Conservation (phyloP, 2,329 filamentous ascomycete genomes). For the Sclerotinia borealis region DNA sequence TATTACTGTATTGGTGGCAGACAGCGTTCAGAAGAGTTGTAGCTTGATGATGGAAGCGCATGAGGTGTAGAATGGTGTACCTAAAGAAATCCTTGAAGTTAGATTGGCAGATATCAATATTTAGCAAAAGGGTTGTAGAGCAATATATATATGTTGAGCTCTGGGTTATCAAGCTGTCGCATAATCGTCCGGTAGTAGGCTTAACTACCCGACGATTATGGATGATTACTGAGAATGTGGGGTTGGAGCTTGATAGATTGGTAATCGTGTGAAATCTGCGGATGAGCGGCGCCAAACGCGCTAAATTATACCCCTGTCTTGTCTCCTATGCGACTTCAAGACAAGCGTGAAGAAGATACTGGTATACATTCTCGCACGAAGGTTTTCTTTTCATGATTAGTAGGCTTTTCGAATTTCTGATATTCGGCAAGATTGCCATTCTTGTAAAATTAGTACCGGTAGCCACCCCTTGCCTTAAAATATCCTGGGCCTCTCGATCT, state of each 20-base stretch:
- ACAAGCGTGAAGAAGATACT: neutral
- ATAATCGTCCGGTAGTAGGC: neutral
- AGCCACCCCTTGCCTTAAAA: no score
- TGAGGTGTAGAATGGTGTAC: neutral
- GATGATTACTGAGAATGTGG: neutral
- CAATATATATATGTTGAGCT: neutral
- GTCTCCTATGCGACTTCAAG: neutral
- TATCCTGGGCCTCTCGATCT: no score
- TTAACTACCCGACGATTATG: no score
- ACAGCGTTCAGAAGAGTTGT: neutral
- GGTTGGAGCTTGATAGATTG: neutral
- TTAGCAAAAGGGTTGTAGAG: neutral
- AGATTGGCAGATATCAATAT: neutral
- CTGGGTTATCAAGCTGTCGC: neutral
- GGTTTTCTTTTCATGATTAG: no score
- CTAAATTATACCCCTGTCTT: neutral
- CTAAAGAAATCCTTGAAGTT: neutral
- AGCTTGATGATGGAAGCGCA: neutral
- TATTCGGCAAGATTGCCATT: no score
- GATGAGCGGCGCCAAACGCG: neutral
- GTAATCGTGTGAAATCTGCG: constrained; percentile 1
- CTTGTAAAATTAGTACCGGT: no score
- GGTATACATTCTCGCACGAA: no score
- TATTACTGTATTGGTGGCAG: constrained; percentile 8
- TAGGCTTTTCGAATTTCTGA: no score